phyloP scores from a whole-genome alignment of 2,329 filamentous ascomycete genomes.

The Botryotinia convoluta region DNA sequence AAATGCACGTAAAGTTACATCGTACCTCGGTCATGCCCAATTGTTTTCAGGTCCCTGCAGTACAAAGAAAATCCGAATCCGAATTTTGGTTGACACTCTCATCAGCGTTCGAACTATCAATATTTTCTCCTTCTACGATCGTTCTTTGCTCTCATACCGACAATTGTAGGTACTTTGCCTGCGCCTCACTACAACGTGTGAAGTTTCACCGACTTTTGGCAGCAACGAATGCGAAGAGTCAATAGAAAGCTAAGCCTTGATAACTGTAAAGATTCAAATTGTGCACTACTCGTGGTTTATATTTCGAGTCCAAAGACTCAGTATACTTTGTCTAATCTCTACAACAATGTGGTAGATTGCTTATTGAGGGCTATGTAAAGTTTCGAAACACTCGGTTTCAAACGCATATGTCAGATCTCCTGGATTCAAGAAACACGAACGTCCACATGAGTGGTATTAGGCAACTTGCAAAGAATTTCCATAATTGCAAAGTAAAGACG shows the following conservation, averaged over 20 bases:
- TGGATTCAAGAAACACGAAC: background rate
- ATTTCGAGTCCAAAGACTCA: background rate
- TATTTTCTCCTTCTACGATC: background rate
- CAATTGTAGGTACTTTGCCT: background rate
- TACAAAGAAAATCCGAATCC: background rate
- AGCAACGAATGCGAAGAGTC: background rate
- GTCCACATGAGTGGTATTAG: background rate
- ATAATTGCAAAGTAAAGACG: background rate
- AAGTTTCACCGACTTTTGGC: background rate
- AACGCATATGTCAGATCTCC: background rate
- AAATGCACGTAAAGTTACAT: background rate
- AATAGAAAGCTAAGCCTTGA: background rate
- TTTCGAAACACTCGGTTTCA: background rate
- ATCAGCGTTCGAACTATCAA: background rate
- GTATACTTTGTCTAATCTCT: background rate
- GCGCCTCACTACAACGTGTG: background rate
- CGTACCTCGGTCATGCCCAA: background rate
- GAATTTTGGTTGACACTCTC: background rate
- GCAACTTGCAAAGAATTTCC: background rate
- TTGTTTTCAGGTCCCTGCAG: no score
- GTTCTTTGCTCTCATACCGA: background rate
- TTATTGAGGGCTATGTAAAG: background rate
- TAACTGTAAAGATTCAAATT: background rate
- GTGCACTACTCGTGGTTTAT: background rate
- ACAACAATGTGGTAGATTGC: background rate